Base-by-base conservation (phyloP, 1,284 basidiomycete genomes). In the Austropuccinia psidii region DNA sequence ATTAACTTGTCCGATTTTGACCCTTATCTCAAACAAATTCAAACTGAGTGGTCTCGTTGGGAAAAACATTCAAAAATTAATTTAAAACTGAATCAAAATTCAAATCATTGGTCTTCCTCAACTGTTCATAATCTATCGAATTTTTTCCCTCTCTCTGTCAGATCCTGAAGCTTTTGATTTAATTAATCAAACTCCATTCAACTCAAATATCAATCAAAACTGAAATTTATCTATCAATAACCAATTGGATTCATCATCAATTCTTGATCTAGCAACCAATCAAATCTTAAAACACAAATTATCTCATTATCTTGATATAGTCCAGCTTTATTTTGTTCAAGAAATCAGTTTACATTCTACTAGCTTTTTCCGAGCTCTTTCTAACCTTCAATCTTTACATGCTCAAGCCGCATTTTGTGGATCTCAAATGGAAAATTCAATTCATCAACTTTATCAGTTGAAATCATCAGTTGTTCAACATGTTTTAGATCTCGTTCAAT, bases 351-450 rank as follows among this genome's bases (percentile, higher is more conserved):
- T 89, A 11, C 89, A 93, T 5, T 91, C 91, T 0, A 87, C 90
- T 0, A 93, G 92, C 1, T 98, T 98, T 85, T 98, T 98, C 79
- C 90, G 93, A 0, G 96, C 95, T 0, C 86, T 98, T 24, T 87
- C 91, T 9, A 98, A 98, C 80, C 84, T 98, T 13, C 90, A 97
- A 78, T 89, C 93, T 76, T 86, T 98, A 4, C 90, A 92, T 78
- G 87, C 89, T 6, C 91, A 96, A 79, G 93, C 92, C 0, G 85
- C 88, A 41, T 86, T 88, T 37, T 95, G 93, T 78, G 83, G 98
- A 6, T 81, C 83, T 29, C 87, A 90, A 67, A 91, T 97, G 75
- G 83, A 85, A 4, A 83, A 86, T 35, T 85, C 98, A 11, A 89
- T 90, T 37, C 79, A 81, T 0, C 85, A 91, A 74, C 84, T 98